Conservation (phyloP, 768 basidiomycete species). For the Holtermannia corniformis region DNA sequence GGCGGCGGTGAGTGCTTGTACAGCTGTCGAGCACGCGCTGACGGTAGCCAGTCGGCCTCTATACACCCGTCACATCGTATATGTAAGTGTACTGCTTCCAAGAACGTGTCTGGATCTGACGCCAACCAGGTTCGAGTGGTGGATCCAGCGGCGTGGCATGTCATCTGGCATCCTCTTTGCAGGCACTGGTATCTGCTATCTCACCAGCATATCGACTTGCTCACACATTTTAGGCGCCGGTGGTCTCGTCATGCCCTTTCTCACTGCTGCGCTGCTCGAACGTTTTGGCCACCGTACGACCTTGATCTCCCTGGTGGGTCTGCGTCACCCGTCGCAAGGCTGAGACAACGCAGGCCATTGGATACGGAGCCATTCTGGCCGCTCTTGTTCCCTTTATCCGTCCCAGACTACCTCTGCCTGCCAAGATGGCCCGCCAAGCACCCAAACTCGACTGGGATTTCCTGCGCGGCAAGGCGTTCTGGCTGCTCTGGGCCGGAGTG, state of each 20-base stretch:
- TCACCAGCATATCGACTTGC: background rate
- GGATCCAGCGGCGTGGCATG: slow-evolving; percentile 10
- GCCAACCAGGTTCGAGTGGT: slow-evolving; percentile 17
- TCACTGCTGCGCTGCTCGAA: slow-evolving; percentile 10
- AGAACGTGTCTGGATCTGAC: background rate
- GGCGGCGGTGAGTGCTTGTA: slow-evolving; percentile 24
- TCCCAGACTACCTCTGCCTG: slow-evolving; percentile 13
- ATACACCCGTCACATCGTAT: slow-evolving; percentile 19
- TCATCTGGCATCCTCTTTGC: slow-evolving; percentile 21
- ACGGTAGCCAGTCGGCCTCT: slow-evolving; percentile 10
- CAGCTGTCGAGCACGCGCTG: background rate
- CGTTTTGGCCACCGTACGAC: slow-evolving; percentile 12
- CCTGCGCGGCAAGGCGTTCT: slow-evolving; percentile 9
- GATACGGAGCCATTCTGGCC: slow-evolving; percentile 12
- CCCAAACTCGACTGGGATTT: slow-evolving; percentile 15
- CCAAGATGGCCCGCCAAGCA: background rate
- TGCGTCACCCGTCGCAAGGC: background rate
- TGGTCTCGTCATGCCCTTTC: slow-evolving; percentile 20
- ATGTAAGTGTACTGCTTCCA: slow-evolving; percentile 11
- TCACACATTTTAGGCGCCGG: slow-evolving; percentile 12
- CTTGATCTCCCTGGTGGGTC: slow-evolving; percentile 11
- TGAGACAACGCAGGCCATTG: slow-evolving; percentile 6
- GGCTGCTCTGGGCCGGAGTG: slow-evolving; percentile 17
- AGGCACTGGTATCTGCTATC: slow-evolving; percentile 17
- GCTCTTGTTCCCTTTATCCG: slow-evolving; percentile 15